phyloP scores from a whole-genome alignment of 495 filamentous ascomycete species.

The Penicillium bialowiezense region DNA sequence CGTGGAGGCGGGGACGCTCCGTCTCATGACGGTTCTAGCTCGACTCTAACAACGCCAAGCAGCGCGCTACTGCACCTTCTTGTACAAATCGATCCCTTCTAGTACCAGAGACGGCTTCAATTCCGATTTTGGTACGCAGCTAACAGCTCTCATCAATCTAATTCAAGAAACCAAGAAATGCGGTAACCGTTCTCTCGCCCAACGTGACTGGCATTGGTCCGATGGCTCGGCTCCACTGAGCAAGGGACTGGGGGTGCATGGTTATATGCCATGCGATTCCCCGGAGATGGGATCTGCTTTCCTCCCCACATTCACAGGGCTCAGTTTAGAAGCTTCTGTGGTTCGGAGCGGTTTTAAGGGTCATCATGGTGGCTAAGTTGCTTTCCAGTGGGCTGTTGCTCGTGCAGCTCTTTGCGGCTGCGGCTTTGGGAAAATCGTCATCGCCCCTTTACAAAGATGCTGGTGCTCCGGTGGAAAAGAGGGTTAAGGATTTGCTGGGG shows the following conservation, averaged over 20 bases:
- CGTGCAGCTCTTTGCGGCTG: slow-evolving; percentile 24
- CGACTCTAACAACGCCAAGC: not conserved
- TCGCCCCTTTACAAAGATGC: slow-evolving; percentile 59
- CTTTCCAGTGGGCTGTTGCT: slow-evolving; percentile 30
- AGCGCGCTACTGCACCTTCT: slow-evolving; percentile 3
- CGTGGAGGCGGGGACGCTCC: slow-evolving; percentile 13
- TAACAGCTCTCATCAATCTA: slow-evolving; percentile 4
- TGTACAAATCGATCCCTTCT: not conserved
- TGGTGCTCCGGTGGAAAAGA: slow-evolving; percentile 53
- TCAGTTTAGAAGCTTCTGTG: not conserved
- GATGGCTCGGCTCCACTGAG: not conserved
- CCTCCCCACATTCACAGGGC: not conserved
- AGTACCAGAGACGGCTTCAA: slow-evolving; percentile 5
- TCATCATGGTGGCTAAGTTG: slow-evolving; percentile 23
- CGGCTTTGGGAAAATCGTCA: slow-evolving; percentile 13
- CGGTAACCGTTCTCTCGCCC: not conserved
- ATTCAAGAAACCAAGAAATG: not conserved
- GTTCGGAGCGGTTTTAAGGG: not conserved
- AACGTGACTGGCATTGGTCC: not conserved
- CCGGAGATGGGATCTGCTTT: not conserved
- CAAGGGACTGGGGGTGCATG: not conserved
- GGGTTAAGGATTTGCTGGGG: slow-evolving; percentile 61
- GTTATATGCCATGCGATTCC: slow-evolving; percentile 3
- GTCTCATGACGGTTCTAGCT: slow-evolving; percentile 20
- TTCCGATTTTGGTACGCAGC: slow-evolving; percentile 5